Base-by-base conservation (phyloP, 768 basidiomycete genomes). In the Melanogaster broomeanus region DNA sequence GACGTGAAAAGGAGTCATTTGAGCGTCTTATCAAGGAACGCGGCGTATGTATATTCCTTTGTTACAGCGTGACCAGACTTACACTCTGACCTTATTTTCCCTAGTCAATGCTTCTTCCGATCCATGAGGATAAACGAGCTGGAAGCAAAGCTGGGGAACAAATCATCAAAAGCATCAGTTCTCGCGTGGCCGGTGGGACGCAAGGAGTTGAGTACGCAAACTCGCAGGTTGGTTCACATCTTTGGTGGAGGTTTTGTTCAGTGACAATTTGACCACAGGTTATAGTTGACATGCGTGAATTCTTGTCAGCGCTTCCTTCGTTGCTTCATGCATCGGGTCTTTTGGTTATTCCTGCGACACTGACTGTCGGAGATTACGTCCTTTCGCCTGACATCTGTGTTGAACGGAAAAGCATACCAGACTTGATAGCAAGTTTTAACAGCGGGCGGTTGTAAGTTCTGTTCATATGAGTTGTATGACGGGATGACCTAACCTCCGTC, bases 311-410 rank as follows among this genome's bases (percentile, higher is more conserved):
- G 0, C 72, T 99, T 10, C 97, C 95, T 0, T 94, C 91, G 0
- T 68, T 99, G 5, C 74, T 98, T 8, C 93, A 98, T 61, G 93
- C 90, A 0, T 80, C 90, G 0, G 79, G 80, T 39, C 71, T 96
- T 37, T 72, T 87, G 30, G 83, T 98, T 37, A 76, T 94, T n/a
- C 96, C 97, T 0, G 88, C 88, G 1, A 98, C 95, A 0, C 74
- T 99, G 54, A 93, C 90, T 0, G 89, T 98, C 2, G 97, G 97
- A 3, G 97, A 99, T 69, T 99, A 99, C 63, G 88, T 99, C 48
- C 72, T 98, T 41, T 88, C 91, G 1, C 97, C 96, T 0, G 92
- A 96, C 53, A 95, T 98, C 56, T 95, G 92, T 56, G 88, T 99
- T 3, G 97, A 99, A 71, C 77, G 96, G 50, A 99, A 99, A 74